These are phyloP conservation scores for Hanseniaspora clermontiae DNA, from an alignment of 805 yeast genomes.

Conservation along the genomic window DNA sequence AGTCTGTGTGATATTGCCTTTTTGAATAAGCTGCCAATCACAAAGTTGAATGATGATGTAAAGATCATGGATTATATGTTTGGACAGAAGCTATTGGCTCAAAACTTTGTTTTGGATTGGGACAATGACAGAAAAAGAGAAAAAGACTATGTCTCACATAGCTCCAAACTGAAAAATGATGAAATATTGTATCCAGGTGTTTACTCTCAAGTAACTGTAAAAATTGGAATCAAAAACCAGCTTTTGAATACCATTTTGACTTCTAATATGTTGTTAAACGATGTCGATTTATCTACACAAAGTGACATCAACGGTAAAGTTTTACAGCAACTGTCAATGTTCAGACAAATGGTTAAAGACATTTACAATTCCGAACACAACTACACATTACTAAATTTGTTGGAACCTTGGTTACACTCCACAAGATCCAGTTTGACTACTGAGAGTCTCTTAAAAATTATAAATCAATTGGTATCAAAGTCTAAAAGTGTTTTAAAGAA, in stretches of 20 bases:
- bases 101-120: constrained; percentile 85
- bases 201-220: constrained; percentile 65
- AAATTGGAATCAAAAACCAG: constrained; percentile 63
- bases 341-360: constrained; percentile 61
- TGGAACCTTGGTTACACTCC: constrained; percentile 67
- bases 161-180: constrained; percentile 56
- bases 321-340: constrained; percentile 34
- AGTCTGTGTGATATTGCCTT: constrained; percentile 1
- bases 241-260: constrained; percentile 78
- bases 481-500: constrained; percentile 10
- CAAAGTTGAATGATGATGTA: not conserved
- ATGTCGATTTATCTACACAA: constrained; percentile 45
- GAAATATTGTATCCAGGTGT: constrained; percentile 64
- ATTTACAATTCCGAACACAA: constrained; percentile 90
- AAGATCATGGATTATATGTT: constrained; percentile 60
- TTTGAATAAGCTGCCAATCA: constrained; percentile 4
- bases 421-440: constrained; percentile 80
- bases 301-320: constrained; percentile 76
- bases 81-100: constrained; percentile 58
- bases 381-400: constrained; percentile 50
- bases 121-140: constrained; percentile 60
- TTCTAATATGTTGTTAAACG: constrained; percentile 49
- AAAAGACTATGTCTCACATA: constrained; percentile 39
- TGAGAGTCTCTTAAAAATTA: constrained; percentile 66
- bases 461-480: constrained; percentile 20